Percentiles rank a stretch among this genome's conserved stretches.
These are phyloP conservation scores for Hamigera avellanea DNA, from an alignment of 495 filamentous ascomycete genomes.

Conservation along the genomic window DNA sequence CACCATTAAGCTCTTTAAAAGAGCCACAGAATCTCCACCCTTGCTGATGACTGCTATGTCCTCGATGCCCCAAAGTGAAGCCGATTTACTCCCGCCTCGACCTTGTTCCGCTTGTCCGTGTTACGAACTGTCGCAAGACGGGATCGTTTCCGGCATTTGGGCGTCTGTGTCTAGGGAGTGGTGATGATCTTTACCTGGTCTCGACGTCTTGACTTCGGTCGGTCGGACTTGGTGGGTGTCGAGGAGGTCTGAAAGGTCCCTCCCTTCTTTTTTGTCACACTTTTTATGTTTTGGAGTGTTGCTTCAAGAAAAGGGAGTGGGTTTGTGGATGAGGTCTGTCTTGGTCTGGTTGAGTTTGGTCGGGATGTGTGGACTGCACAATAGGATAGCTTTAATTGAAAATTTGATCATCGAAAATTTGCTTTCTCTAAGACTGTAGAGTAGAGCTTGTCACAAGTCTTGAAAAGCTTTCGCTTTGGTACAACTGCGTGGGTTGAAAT, in stretches of 20 bases:
- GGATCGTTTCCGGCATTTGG: too few relatives aligned
- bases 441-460: too few relatives aligned
- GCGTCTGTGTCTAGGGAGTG: conserved; percentile 41
- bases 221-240: conserved; percentile 51
- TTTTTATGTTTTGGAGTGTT: conserved; percentile 14
- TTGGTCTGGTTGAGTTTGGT: too few relatives aligned
- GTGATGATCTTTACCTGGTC: conserved; percentile 65
- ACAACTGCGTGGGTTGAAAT: too few relatives aligned
- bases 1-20: conserved; percentile 66
- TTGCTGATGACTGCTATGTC: conserved; percentile 60
- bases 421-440: too few relatives aligned
- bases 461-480: too few relatives aligned
- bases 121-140: too few relatives aligned
- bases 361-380: too few relatives aligned
- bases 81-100: conserved; percentile 48
- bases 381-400: too few relatives aligned
- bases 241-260: conserved; percentile 60
- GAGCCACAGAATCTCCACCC: conserved; percentile 66
- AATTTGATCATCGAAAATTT: too few relatives aligned
- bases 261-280: conserved; percentile 15
- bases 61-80: conserved; percentile 63
- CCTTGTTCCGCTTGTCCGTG: conserved; percentile 22
- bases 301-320: too few relatives aligned
- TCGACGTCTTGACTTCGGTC: conserved; percentile 51
- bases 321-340: neutral